phyloP scores from a whole-genome alignment of 1,284 basidiomycete genomes.

The Amylostereum chailletii region DNA sequence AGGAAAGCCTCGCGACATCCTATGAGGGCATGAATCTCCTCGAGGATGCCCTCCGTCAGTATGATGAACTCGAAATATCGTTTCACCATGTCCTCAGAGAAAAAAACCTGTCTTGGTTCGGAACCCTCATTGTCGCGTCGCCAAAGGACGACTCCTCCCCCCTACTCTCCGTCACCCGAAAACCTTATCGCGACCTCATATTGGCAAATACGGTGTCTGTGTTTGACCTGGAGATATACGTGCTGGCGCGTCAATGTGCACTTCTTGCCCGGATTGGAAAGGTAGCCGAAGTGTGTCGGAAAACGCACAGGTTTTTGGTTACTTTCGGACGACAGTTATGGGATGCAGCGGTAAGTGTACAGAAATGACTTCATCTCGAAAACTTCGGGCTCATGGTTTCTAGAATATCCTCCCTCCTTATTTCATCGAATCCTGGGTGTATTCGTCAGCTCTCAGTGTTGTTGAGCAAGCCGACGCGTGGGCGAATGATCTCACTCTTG shows the following conservation, averaged over 20 bases:
- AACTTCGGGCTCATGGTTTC: conserved; percentile 7
- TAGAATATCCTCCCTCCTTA: conserved; percentile 65
- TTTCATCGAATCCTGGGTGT: conserved; percentile 93
- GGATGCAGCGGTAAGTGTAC: conserved; percentile 58
- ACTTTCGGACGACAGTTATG: conserved; percentile 75
- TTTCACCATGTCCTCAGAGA: conserved; percentile 79
- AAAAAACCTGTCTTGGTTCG: conserved; percentile 86
- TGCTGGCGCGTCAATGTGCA: conserved; percentile 81
- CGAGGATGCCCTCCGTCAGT: conserved; percentile 85
- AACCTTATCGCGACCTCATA: conserved; percentile 86
- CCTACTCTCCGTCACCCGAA: conserved; percentile 72
- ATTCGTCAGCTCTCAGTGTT: conserved; percentile 82
- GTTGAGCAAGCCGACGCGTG: conserved; percentile 81
- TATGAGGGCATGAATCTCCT: conserved; percentile 86
- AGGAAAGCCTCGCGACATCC: conserved; percentile 92
- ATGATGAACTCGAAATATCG: conserved; percentile 84
- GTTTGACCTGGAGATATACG: conserved; percentile 90
- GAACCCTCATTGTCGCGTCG: conserved; percentile 66
- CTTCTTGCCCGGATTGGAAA: conserved; percentile 69
- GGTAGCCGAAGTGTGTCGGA: conserved; percentile 60
- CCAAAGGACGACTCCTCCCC: conserved; percentile 75
- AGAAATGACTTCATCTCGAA: conserved; percentile 1
- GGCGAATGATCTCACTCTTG: conserved; percentile 40
- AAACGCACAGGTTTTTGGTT: conserved; percentile 66
- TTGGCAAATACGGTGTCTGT: conserved; percentile 87